Evolutionary conservation across 2,329 filamentous ascomycete genomes (phyloP), one percentile per base, ranked within the genome.

Genomic region (Paramyrothecium roridum): DNA sequence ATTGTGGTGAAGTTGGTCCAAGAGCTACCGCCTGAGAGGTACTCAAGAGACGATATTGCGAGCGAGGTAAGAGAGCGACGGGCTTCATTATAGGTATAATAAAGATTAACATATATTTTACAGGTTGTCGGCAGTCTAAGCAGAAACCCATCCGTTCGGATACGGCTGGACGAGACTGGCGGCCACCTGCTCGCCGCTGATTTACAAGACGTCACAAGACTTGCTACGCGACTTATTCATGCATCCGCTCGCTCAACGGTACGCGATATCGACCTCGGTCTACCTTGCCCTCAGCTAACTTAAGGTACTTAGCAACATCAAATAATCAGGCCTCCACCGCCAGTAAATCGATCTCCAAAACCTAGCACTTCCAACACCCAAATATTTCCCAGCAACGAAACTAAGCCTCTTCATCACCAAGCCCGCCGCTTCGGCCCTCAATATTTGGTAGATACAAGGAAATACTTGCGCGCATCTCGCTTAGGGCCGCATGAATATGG

Each of bases 31-130:
- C 10, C 26, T 30, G 10, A 4, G 10, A 30, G 56, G 34, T 70
- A 67, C 13, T 59, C 60, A 8, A 48, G 65, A 10, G 53, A 68
- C 16, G 59, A 64, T 2, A 67, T 76, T 26, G 65, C 67, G 3
- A 52, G 64, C 22, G 59, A 65, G 61, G 72, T 74, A 67, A 30
- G 26, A 30, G 26, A 30, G 26, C 26, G 10, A 30, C n/a, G n/a
- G n/a, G n/a, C n/a, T n/a, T n/a, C n/a, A n/a, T n/a, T n/a, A n/a
- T n/a, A n/a, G n/a, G n/a, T 37, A 37, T 37, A 16, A 37, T 8
- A 37, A 8, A 16, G 33, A 37, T 43, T 43, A 43, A 19, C 12
- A 8, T 16, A 43, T 19, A 43, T 8, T 43, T 16, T 43, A 43
- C 12, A 68, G 61, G 50, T 64, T 3, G 56, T 69, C n/a, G 56